Percentiles rank a stretch among this genome's conserved stretches.
Conservation (phyloP, 768 basidiomycete species). For the Polyporus arcularius region DNA sequence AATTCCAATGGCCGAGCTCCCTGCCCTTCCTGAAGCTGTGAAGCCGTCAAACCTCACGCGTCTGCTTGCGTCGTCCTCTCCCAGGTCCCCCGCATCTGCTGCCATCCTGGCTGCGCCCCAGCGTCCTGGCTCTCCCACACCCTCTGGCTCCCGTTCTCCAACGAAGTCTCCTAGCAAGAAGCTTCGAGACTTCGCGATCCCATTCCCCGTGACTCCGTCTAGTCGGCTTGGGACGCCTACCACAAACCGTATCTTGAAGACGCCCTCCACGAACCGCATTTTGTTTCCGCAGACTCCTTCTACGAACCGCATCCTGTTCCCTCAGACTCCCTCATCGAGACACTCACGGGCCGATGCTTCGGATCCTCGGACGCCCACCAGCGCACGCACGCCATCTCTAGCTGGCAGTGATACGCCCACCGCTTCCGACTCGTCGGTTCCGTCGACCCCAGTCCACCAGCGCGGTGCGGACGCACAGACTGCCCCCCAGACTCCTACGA, state of each 20-base stretch:
- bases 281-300: slow-evolving; percentile 41
- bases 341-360: slow-evolving; percentile 31
- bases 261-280: slow-evolving; percentile 16
- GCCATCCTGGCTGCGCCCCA: slow-evolving; percentile 34
- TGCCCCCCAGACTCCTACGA: slow-evolving; percentile 67
- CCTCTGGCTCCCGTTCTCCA: slow-evolving; percentile 41
- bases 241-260: slow-evolving; percentile 34
- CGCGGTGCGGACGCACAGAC: slow-evolving; percentile 55
- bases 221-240: slow-evolving; percentile 42
- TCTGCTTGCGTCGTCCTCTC: slow-evolving; percentile 71
- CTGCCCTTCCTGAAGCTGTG: slow-evolving; percentile 49
- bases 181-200: slow-evolving; percentile 41
- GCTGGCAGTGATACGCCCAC: slow-evolving; percentile 48
- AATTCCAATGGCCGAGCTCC: slow-evolving; percentile 67
- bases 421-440: slow-evolving; percentile 45
- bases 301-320: slow-evolving; percentile 48
- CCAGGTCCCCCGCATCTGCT: slow-evolving; percentile 46
- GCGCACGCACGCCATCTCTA: slow-evolving; percentile 21
- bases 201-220: slow-evolving; percentile 50
- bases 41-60: slow-evolving; percentile 73
- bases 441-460: slow-evolving; percentile 70
- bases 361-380: slow-evolving; percentile 18
- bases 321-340: slow-evolving; percentile 63
- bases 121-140: slow-evolving; percentile 33
- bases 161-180: slow-evolving; percentile 36